Percentiles rank a stretch among this genome's conserved stretches.
These are phyloP conservation scores for Diaporthe citriasiana DNA, from an alignment of 2,329 filamentous ascomycete genomes.

Conservation along the genomic window DNA sequence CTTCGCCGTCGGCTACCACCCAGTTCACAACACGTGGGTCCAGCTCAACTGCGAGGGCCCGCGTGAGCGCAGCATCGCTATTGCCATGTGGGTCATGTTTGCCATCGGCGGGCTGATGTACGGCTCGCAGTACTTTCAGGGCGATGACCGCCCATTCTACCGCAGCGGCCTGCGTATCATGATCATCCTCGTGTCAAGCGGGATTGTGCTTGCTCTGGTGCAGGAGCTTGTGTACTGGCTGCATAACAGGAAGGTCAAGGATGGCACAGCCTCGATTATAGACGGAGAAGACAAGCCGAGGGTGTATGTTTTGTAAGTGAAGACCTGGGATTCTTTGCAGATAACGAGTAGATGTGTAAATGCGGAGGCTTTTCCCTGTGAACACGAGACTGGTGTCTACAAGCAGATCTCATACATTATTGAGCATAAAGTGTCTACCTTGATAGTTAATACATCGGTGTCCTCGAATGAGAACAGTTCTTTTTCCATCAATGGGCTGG, in stretches of 20 bases:
- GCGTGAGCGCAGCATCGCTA: slow-evolving; percentile 62
- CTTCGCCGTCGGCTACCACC: slow-evolving; percentile 67
- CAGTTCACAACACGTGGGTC: slow-evolving; percentile 66
- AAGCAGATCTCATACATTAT: background rate
- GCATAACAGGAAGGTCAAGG: slow-evolving; percentile 15
- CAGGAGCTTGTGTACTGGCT: slow-evolving; percentile 34
- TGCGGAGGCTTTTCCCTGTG: background rate
- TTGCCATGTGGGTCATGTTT: slow-evolving; percentile 53
- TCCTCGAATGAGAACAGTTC: background rate
- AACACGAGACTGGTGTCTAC: too few species aligned
- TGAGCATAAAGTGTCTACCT: too few species aligned
- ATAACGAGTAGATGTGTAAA: background rate
- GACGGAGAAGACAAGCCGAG: slow-evolving; percentile 7
- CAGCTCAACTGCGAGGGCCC: slow-evolving; percentile 64
- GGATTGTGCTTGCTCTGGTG: slow-evolving; percentile 10
- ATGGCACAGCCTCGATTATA: background rate
- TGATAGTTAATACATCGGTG: background rate
- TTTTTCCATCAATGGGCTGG: too few species aligned
- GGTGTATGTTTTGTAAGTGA: background rate
- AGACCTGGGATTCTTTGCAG: too few species aligned
- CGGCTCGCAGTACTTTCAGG: slow-evolving; percentile 47
- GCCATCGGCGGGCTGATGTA: slow-evolving; percentile 48
- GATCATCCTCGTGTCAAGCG: slow-evolving; percentile 16
- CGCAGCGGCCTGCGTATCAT: slow-evolving; percentile 11
- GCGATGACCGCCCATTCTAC: slow-evolving; percentile 43